phyloP scores from a whole-genome alignment of 805 yeast genomes.

The Ogataea populi-albae region DNA sequence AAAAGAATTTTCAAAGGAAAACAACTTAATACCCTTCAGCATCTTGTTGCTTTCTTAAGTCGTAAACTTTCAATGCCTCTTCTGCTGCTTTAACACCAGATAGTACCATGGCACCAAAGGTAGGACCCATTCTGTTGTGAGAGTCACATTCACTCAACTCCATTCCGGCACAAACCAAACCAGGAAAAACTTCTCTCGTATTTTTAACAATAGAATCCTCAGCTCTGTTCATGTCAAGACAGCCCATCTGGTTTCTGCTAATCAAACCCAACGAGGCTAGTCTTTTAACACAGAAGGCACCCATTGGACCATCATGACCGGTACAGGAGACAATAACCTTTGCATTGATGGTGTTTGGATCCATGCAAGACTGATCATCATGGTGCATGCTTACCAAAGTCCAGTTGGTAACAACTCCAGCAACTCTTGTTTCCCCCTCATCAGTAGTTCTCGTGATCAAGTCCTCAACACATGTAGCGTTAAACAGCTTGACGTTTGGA shows the following conservation, averaged over 20 bases:
- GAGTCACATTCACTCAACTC: constrained; percentile 77
- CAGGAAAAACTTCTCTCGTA: constrained; percentile 64
- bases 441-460: constrained; percentile 67
- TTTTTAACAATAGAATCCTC: constrained; percentile 73
- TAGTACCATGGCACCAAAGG: constrained; percentile 78
- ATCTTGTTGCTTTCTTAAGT: constrained; percentile 29
- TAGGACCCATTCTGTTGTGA: constrained; percentile 80
- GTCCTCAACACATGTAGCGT: constrained; percentile 80
- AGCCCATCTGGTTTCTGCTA: constrained; percentile 65
- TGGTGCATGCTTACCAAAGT: constrained; percentile 74
- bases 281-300: constrained; percentile 76
- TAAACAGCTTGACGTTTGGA: constrained; percentile 74
- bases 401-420: constrained; percentile 85
- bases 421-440: constrained; percentile 59
- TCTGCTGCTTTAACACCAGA: constrained; percentile 81
- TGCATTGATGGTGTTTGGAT: constrained; percentile 72
- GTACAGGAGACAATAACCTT: constrained; percentile 66
- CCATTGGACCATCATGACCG: constrained; percentile 83
- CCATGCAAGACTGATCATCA: constrained; percentile 78
- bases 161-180: constrained; percentile 70
- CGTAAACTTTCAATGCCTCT: constrained; percentile 31
- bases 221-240: constrained; percentile 74
- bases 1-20: too few relatives aligned
- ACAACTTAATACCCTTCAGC: constrained; percentile 15
- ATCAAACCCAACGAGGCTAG: constrained; percentile 47